Evolutionary conservation across 495 filamentous ascomycete genomes (phyloP).

Genomic region (Xylaria cubensis): DNA sequence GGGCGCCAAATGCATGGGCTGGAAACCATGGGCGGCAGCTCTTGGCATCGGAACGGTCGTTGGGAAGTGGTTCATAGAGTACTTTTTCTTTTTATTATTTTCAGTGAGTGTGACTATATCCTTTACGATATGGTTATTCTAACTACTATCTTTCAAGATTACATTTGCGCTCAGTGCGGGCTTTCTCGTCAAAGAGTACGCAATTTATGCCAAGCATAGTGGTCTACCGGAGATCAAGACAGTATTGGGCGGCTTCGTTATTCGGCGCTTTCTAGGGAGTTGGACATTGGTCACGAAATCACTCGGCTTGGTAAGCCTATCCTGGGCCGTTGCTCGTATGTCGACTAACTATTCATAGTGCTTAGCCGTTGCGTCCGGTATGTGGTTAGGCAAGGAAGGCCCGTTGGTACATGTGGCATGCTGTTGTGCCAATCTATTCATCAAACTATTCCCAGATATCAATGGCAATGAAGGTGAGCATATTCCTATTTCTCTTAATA

Average conservation of each 20-base stretch:
- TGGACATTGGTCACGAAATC: conserved; percentile 95
- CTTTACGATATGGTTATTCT: not conserved
- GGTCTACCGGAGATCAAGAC: conserved; percentile 99
- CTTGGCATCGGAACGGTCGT: conserved; percentile 67
- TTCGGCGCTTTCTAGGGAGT: conserved; percentile 86
- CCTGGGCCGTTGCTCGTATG: not conserved
- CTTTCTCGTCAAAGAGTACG: conserved; percentile 81
- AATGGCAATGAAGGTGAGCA: conserved; percentile 83
- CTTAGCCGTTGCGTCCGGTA: conserved; percentile 89
- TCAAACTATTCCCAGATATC: conserved; percentile 85
- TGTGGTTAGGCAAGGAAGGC: conserved; percentile 99
- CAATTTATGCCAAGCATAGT: conserved; percentile 90
- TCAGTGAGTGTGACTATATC: conserved; percentile 62
- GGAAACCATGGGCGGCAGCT: conserved; percentile 83
- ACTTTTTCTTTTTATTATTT: conserved; percentile 81
- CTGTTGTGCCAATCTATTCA: conserved; percentile 94
- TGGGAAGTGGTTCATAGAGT: conserved; percentile 81
- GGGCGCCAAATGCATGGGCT: conserved; percentile 76
- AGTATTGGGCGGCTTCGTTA: conserved; percentile 92
- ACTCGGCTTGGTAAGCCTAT: conserved; percentile 74
- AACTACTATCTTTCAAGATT: conserved; percentile 58
- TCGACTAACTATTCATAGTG: conserved; percentile 62
- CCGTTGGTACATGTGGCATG: conserved; percentile 97
- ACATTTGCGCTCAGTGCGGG: conserved; percentile 81
- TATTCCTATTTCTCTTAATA: not conserved